These are phyloP conservation scores for Backusella macrospora DNA, from an alignment of 192 early-diverging fungal genomes.

Conservation along the genomic window DNA sequence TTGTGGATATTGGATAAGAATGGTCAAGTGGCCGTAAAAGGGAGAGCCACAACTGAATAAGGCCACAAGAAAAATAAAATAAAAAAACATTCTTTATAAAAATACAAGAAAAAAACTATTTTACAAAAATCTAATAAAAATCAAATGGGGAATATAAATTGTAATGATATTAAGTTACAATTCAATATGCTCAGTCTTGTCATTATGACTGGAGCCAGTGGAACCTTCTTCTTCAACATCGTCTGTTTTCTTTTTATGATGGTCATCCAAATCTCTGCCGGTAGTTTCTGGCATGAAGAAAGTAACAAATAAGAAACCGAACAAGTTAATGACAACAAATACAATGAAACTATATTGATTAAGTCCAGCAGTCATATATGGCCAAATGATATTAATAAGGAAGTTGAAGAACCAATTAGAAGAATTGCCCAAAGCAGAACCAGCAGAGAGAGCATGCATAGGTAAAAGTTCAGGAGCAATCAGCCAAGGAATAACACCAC, in stretches of 20 bases:
- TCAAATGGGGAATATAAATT: constrained; percentile 5
- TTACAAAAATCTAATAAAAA: constrained; percentile 4
- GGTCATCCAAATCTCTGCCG: constrained; percentile 30
- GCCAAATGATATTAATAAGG: constrained; percentile 46
- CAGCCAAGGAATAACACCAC: constrained; percentile 85
- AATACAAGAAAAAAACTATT: constrained; percentile 12
- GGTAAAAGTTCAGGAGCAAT: constrained; percentile 81
- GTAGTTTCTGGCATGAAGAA: constrained; percentile 83
- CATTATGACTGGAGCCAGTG: constrained; percentile 8
- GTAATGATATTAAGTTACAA: constrained; percentile 10
- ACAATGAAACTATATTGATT: constrained; percentile 58
- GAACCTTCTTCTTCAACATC: constrained; percentile 3
- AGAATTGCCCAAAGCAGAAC: constrained; percentile 70
- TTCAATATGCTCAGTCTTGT: constrained; percentile 19
- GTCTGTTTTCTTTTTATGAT: background rate
- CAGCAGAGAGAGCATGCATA: constrained; percentile 70
- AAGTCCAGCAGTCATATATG: constrained; percentile 36
- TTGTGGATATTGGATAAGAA: constrained; percentile 17
- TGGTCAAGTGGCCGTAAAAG: constrained; percentile 22
- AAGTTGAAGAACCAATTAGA: constrained; percentile 71
- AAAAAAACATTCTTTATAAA: constrained; percentile 3
- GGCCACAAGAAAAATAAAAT: background rate
- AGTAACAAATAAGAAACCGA: constrained; percentile 67
- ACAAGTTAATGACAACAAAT: constrained; percentile 69
- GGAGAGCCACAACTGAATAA: constrained; percentile 7